A percentile compares a stretch with the other conserved stretches of the same genome.
Evolutionary conservation across 306 rosid species (phyloP).

Genomic region (Medicago ruthenica): DNA sequence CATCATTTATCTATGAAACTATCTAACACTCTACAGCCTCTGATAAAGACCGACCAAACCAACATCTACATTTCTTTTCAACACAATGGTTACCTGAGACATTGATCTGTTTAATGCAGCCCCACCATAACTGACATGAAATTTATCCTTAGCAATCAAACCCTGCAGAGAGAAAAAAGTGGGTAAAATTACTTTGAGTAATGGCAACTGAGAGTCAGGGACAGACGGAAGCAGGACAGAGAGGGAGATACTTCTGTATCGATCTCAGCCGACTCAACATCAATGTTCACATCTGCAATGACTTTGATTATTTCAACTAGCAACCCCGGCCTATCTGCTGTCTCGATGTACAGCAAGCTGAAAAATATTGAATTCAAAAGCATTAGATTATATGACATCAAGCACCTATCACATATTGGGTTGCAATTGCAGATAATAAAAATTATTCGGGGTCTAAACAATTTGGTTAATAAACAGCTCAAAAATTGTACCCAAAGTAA

Average conservation of each 20-base stretch:
- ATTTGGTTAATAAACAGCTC: conserved; percentile 7
- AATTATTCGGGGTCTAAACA: conserved; percentile 11
- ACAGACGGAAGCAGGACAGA: conserved; percentile 29
- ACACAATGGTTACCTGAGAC: conserved; percentile 73
- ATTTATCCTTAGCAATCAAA: conserved; percentile 89
- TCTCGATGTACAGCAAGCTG: conserved; percentile 90
- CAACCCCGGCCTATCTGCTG: conserved; percentile 93
- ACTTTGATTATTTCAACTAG: conserved; percentile 83
- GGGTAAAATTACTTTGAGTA: conserved; percentile 34
- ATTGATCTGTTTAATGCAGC: conserved; percentile 78
- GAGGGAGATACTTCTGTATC: conserved; percentile 76
- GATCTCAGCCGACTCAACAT: conserved; percentile 92
- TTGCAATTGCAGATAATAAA: conserved; percentile 33
- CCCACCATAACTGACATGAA: conserved; percentile 92
- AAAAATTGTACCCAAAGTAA: not conserved
- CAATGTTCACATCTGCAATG: conserved; percentile 90
- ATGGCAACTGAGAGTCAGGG: conserved; percentile 10
- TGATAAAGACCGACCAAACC: not conserved
- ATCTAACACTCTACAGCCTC: not conserved
- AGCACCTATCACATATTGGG: conserved; percentile 28
- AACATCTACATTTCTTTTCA: conserved; percentile 31
- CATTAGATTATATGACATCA: conserved; percentile 44
- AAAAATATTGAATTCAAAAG: conserved; percentile 40
- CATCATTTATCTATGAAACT: not conserved
- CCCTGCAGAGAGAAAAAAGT: conserved; percentile 61